A percentile compares a stretch with the other conserved stretches of the same genome.
These are phyloP conservation scores for Stentor coeruleus DNA, from an alignment of 73 alveolate species.

Conservation along the genomic window DNA sequence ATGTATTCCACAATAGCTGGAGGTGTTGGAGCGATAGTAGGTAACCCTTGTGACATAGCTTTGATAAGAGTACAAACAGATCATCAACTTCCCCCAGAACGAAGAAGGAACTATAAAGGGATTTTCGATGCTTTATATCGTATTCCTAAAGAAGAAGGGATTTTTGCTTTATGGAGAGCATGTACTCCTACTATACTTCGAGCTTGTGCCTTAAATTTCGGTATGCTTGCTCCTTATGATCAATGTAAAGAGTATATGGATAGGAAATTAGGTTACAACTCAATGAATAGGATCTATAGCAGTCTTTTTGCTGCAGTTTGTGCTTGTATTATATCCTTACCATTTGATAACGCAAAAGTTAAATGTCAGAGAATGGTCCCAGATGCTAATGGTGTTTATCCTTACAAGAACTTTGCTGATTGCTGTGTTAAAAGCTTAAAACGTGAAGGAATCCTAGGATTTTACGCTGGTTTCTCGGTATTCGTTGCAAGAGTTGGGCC, in stretches of 20 bases:
- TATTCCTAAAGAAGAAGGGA: slow-evolving; percentile 81
- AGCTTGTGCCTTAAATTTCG: slow-evolving; percentile 71
- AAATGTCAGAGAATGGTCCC: slow-evolving; percentile 62
- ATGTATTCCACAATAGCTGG: slow-evolving; percentile 67
- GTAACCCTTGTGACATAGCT: slow-evolving; percentile 82
- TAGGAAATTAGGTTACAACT: slow-evolving; percentile 27
- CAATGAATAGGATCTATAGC: slow-evolving; percentile 46
- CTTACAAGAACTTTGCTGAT: slow-evolving; percentile 65
- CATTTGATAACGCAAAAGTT: slow-evolving; percentile 75
- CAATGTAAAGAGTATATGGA: slow-evolving; percentile 63
- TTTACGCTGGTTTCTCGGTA: slow-evolving; percentile 79
- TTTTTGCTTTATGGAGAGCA: slow-evolving; percentile 73
- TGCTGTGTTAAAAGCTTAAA: slow-evolving; percentile 45
- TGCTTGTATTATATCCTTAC: slow-evolving; percentile 59
- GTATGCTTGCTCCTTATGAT: slow-evolving; percentile 82
- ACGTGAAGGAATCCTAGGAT: slow-evolving; percentile 62
- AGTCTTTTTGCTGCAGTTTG: slow-evolving; percentile 66
- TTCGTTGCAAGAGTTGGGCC: slow-evolving; percentile 71
- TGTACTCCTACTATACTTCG: slow-evolving; percentile 77
- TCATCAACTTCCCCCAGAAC: slow-evolving; percentile 59
- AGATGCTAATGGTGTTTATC: slow-evolving; percentile 52
- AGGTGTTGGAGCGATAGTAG: slow-evolving; percentile 71
- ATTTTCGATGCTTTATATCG: slow-evolving; percentile 65
- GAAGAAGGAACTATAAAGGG: slow-evolving; percentile 73
- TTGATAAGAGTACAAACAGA: slow-evolving; percentile 77